These are phyloP conservation scores for Vitis rotundifolia DNA, from an alignment of 164 flowering plant species.

Conservation along the genomic window DNA sequence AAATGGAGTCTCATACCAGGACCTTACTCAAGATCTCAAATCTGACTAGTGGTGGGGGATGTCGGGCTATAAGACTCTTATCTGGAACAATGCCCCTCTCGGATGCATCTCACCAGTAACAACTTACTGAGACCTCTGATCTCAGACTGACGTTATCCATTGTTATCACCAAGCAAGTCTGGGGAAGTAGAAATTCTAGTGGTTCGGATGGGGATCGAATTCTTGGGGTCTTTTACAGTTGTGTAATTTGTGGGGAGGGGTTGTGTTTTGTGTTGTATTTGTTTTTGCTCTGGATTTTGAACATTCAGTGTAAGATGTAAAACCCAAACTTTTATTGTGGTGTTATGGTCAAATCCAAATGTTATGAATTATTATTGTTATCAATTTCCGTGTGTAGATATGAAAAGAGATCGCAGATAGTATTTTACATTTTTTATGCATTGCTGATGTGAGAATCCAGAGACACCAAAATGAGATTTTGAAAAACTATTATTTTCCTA, in stretches of 20 bases:
- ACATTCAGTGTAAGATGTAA: no score
- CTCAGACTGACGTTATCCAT: constrained; percentile 5
- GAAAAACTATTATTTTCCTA: no score
- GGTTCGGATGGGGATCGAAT: constrained; percentile 10
- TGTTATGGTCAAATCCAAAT: no score
- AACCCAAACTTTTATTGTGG: no score
- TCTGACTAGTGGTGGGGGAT: constrained; percentile 27
- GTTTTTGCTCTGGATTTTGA: no score
- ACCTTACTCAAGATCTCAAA: constrained; percentile 25
- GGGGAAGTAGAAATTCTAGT: constrained; percentile 2
- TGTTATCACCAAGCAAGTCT: constrained; percentile 1
- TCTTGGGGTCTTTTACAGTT: neutral
- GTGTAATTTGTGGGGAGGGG: neutral
- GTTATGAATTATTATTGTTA: no score
- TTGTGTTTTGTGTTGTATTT: neutral
- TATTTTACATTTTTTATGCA: no score
- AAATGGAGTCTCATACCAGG: constrained; percentile 27
- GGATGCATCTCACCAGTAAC: constrained; percentile 7
- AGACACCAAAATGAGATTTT: no score
- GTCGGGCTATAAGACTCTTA: neutral
- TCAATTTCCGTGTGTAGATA: no score
- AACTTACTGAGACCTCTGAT: constrained; percentile 6
- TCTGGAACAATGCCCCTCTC: neutral
- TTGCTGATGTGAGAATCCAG: no score
- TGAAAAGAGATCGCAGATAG: no score